phyloP scores from a whole-genome alignment of 2,329 filamentous ascomycete species.

The Aurifilum marmelostoma region DNA sequence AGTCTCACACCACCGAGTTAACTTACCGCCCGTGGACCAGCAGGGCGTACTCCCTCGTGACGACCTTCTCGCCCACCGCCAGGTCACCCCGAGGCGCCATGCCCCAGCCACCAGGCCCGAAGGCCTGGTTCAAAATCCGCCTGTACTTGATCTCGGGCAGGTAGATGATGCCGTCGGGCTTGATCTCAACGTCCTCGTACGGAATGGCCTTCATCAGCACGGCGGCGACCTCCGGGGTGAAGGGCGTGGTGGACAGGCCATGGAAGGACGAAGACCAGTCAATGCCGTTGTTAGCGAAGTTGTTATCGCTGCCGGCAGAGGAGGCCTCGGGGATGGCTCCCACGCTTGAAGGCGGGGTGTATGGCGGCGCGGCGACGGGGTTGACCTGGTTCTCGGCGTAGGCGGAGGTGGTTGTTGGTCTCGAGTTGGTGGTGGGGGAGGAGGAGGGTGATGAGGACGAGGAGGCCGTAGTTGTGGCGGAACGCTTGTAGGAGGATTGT shows the following conservation, averaged over 20 bases:
- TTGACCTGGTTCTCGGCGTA: constrained; percentile 24
- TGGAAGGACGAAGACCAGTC: constrained; percentile 88
- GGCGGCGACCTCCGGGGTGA: constrained; percentile 69
- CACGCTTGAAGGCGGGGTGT: constrained; percentile 15
- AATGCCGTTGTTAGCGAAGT: constrained; percentile 39
- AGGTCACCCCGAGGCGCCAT: constrained; percentile 85
- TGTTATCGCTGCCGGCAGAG: constrained; percentile 30
- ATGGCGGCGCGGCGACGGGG: constrained; percentile 20
- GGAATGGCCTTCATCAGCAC: constrained; percentile 70
- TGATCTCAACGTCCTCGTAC: constrained; percentile 86
- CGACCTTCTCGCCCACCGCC: constrained; percentile 77
- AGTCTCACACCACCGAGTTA: background rate
- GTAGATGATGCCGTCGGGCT: constrained; percentile 95
- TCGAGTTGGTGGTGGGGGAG: constrained; percentile 10
- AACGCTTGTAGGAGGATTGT: constrained; percentile 22
- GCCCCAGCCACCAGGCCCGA: constrained; percentile 95
- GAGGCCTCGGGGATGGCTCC: constrained; percentile 25
- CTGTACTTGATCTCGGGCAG: constrained; percentile 98
- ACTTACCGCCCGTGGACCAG: constrained; percentile 83
- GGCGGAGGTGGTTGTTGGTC: constrained; percentile 24
- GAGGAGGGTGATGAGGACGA: constrained; percentile 2
- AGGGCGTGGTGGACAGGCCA: constrained; percentile 72
- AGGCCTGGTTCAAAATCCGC: constrained; percentile 84
- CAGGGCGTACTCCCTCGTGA: constrained; percentile 91
- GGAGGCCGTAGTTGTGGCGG: constrained; percentile 19